Evolutionary conservation across 1,139 yeast species (phyloP).

Genomic region (Candida tunisiensis): DNA sequence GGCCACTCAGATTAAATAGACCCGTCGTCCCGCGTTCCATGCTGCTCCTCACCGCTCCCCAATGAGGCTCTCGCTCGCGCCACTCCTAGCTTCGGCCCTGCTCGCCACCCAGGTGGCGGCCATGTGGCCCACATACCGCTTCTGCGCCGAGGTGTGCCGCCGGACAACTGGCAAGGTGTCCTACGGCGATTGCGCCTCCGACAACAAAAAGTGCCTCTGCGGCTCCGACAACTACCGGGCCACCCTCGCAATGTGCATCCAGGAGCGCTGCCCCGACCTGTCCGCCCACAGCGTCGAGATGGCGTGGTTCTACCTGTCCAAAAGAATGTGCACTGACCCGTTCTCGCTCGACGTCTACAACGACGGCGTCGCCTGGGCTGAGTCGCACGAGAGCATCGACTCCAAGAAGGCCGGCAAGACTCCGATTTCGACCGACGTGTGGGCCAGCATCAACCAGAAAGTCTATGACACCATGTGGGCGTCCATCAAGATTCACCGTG

Average conservation of each 20-base stretch:
- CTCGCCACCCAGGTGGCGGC: conserved; percentile 10
- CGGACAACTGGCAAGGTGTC: conserved; percentile 9
- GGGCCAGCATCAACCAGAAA: conserved; percentile 3
- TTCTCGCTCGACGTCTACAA: conserved; percentile 4
- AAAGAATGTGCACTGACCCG: conserved; percentile 11
- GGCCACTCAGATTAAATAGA: too few species aligned
- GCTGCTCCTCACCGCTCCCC: too few species aligned
- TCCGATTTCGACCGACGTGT: conserved; percentile 1
- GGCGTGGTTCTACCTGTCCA: conserved; percentile 18
- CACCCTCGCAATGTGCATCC: conserved; percentile 15
- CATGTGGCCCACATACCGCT: conserved; percentile 18
- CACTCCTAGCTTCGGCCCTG: too few species aligned
- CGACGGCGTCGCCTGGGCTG: conserved; percentile 4
- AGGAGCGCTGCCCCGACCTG: conserved; percentile 6
- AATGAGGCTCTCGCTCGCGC: too few species aligned
- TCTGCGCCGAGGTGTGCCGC: conserved; percentile 17
- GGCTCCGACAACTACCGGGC: conserved; percentile 12
- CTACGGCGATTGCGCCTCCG: conserved; percentile 13
- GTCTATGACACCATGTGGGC: conserved; percentile 11
- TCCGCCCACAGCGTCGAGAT: conserved; percentile 8
- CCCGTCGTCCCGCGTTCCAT: too few species aligned
- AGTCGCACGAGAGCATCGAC: conserved; percentile 3
- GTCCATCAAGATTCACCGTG: too few species aligned
- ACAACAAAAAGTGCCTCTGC: conserved; percentile 18
- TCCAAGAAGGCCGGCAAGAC: conserved; percentile 1